Evolutionary conservation across 768 basidiomycete species (phyloP).

Genomic region (Paxillus ammoniavirescens): DNA sequence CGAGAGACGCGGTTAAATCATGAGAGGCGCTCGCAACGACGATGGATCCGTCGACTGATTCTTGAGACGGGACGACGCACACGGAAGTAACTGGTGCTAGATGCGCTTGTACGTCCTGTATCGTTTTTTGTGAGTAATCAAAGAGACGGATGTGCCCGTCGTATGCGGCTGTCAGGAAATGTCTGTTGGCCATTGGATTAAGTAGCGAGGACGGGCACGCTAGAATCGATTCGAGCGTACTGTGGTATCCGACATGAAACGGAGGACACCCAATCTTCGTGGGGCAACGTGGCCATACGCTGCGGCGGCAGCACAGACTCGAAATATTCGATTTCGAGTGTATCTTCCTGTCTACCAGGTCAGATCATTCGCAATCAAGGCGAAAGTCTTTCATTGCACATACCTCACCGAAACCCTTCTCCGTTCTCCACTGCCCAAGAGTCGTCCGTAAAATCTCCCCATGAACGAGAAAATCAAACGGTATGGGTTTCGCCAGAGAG

Average conservation of each 20-base stretch:
- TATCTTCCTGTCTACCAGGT: slow-evolving; percentile 65
- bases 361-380: neutral
- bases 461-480: slow-evolving; percentile 89
- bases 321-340: slow-evolving; percentile 89
- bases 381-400: neutral
- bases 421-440: slow-evolving; percentile 15
- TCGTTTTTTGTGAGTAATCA: slow-evolving; percentile 61
- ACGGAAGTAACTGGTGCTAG: slow-evolving; percentile 67
- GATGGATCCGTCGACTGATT: slow-evolving; percentile 29
- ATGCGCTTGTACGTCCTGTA: slow-evolving; percentile 52
- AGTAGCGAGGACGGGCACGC: neutral
- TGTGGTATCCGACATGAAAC: slow-evolving; percentile 55
- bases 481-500: slow-evolving; percentile 68
- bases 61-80: slow-evolving; percentile 45
- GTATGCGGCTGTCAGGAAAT: slow-evolving; percentile 78
- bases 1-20: slow-evolving; percentile 30
- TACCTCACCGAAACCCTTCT: slow-evolving; percentile 72
- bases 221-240: neutral
- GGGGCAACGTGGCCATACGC: slow-evolving; percentile 73
- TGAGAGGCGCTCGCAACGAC: slow-evolving; percentile 40
- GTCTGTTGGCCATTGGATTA: slow-evolving; percentile 35
- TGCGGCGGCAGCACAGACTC: slow-evolving; percentile 87
- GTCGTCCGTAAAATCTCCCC: slow-evolving; percentile 44
- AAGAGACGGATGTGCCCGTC: slow-evolving; percentile 76
- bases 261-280: slow-evolving; percentile 94